These are phyloP conservation scores for Erigeron canadensis DNA, from an alignment of 129 eudicot genomes.

Conservation along the genomic window DNA sequence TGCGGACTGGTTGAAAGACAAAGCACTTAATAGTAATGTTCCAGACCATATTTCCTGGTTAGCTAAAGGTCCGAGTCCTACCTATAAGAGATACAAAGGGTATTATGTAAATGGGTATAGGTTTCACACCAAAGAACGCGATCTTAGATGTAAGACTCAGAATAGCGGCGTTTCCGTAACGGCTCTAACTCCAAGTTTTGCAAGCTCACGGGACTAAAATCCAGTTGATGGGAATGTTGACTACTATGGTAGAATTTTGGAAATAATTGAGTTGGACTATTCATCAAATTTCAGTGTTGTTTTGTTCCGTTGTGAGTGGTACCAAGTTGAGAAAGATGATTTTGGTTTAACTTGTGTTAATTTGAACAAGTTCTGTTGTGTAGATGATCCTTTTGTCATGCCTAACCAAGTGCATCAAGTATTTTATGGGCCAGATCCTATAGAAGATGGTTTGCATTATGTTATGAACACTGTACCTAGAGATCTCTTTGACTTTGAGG, in stretches of 20 bases:
- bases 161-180: slow-evolving; percentile 29
- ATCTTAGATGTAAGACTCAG: slow-evolving; percentile 8
- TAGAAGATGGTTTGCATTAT: slow-evolving; percentile 24
- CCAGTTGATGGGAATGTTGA: slow-evolving; percentile 23
- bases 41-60: slow-evolving; percentile 18
- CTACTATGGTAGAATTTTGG: slow-evolving; percentile 29
- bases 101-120: slow-evolving; percentile 26
- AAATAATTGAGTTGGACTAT: slow-evolving; percentile 34
- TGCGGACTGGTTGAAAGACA: slow-evolving; percentile 3
- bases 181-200: slow-evolving; percentile 30
- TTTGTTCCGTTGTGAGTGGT: slow-evolving; percentile 26
- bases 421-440: slow-evolving; percentile 30
- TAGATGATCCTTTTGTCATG: slow-evolving; percentile 25
- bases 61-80: slow-evolving; percentile 29
- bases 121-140: slow-evolving; percentile 28
- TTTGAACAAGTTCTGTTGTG: neutral
- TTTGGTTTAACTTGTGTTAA: slow-evolving; percentile 14
- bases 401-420: slow-evolving; percentile 35
- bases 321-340: slow-evolving; percentile 17
- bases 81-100: slow-evolving; percentile 15
- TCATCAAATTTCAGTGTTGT: slow-evolving; percentile 9
- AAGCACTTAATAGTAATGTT: slow-evolving; percentile 5
- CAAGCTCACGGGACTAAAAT: slow-evolving; percentile 32
- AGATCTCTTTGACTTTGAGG: slow-evolving; percentile 16
- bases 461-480: slow-evolving; percentile 28